Conservation (phyloP, 2,329 filamentous ascomycete species). For the Fusarium pilosicola region DNA sequence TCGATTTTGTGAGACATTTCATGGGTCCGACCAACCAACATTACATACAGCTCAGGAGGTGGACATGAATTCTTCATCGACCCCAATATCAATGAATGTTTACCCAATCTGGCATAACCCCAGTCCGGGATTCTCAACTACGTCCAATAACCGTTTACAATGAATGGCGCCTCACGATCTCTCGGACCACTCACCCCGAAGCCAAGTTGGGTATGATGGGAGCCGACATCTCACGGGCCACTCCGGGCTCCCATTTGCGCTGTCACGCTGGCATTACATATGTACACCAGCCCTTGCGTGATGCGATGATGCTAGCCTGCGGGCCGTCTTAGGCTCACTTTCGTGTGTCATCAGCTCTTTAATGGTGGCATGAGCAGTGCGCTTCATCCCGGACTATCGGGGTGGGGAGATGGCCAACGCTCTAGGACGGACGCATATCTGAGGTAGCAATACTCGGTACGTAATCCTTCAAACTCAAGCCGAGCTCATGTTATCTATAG, state of each 20-base stretch:
- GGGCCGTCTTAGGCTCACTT: constrained; percentile 34
- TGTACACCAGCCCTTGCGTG: constrained; percentile 32
- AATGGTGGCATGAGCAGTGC: constrained; percentile 12
- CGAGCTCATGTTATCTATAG: background rate
- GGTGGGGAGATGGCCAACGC: constrained; percentile 11
- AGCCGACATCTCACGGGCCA: constrained; percentile 34
- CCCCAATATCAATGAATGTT: background rate
- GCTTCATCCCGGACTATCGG: constrained; percentile 31
- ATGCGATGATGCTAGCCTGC: constrained; percentile 34
- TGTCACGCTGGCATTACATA: constrained; percentile 25
- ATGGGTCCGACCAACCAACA: constrained; percentile 2
- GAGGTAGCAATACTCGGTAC: constrained; percentile 9
- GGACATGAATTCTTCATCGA: constrained; percentile 8
- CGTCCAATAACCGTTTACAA: constrained; percentile 14
- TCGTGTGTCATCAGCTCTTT: constrained; percentile 29
- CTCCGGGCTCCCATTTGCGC: constrained; percentile 8
- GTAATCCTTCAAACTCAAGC: background rate
- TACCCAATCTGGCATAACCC: background rate
- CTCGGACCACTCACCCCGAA: constrained; percentile 27
- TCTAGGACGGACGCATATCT: constrained; percentile 2
- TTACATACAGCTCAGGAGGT: background rate
- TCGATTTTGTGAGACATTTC: constrained; percentile 33
- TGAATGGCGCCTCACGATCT: constrained; percentile 13
- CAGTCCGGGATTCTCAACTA: constrained; percentile 18
- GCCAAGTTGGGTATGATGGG: constrained; percentile 17